phyloP scores from a whole-genome alignment of 2,329 filamentous ascomycete species.

The Pestalotiopsis sp. region DNA sequence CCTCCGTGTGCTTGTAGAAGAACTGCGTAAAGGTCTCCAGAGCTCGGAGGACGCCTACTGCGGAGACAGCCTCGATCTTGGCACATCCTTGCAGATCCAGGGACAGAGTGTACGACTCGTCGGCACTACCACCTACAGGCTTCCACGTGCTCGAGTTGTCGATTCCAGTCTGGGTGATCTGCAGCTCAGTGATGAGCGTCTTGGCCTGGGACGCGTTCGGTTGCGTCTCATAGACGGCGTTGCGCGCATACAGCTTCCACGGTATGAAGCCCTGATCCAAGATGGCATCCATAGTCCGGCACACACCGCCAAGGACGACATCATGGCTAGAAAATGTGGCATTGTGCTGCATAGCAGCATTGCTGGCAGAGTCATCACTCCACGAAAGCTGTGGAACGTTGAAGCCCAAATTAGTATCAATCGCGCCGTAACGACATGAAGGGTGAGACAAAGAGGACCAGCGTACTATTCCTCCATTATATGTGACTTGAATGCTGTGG shows the following conservation, averaged over 20 bases:
- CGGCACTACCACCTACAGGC: conserved; percentile 63
- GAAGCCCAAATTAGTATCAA: conserved; percentile 28
- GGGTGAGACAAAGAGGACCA: conserved; percentile 36
- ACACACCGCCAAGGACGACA: conserved; percentile 57
- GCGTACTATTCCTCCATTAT: conserved; percentile 60
- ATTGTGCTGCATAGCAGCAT: conserved; percentile 22
- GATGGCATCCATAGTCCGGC: conserved; percentile 63
- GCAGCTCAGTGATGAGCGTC: conserved; percentile 58
- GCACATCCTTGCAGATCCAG: conserved; percentile 60
- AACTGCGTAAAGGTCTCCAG: conserved; percentile 79
- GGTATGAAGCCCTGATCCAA: conserved; percentile 72
- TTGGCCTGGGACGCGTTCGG: conserved; percentile 49
- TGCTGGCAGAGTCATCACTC: conserved; percentile 43
- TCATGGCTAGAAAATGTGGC: conserved; percentile 48
- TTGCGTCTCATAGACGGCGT: conserved; percentile 61
- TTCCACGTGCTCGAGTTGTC: conserved; percentile 59
- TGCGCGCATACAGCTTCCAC: conserved; percentile 73
- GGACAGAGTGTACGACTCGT: conserved; percentile 75
- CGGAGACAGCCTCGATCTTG: conserved; percentile 64
- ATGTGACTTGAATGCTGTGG: conserved; percentile 53
- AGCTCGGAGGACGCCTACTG: conserved; percentile 70
- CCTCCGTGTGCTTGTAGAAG: conserved; percentile 71
- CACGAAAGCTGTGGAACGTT: conserved; percentile 48
- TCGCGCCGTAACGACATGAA: conserved; percentile 18
- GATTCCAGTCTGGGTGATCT: conserved; percentile 59